Base-by-base conservation (phyloP, 257 asterid genomes). In the Jaltomata sinuosa region DNA sequence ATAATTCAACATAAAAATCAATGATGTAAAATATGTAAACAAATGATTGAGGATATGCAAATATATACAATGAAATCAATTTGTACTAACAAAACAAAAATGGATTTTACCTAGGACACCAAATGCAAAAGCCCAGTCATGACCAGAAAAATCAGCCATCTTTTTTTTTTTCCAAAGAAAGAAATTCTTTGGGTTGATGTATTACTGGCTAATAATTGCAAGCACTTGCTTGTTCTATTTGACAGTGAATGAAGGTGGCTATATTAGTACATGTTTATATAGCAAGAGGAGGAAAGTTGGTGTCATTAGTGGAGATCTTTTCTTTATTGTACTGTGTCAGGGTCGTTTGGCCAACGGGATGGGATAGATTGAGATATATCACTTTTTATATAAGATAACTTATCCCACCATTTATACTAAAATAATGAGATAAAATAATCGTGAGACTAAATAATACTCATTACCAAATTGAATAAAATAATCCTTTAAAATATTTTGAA, bases 61-160 rank as follows among this genome's bases (percentile, higher is more conserved):
- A 22, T 22, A n/a, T n/a, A n/a, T n/a, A 19, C 8, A 2, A 76
- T 22, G n/a, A 29, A 40, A n/a, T n/a, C n/a, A 47, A 2, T 10
- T 71, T 52, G 11, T 31, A 9, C 14, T 31, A 49, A 4, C 18
- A 47, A 72, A 31, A 14, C 12, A 4, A 49, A 47, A 68, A 34
- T 2, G 64, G 11, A 50, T 50, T 52, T 74, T 76, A 84, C 86
- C 87, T 14, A 79, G 68, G 8, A 79, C 77, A 32, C 87, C 87
- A 79, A 84, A 79, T 49, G 79, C 47, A 79, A 84, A 64, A 40
- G 55, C 65, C 87, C 38, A 64, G 6, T 79, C 49, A 38, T n/a
- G n/a, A n/a, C 32, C 83, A 61, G 86, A 74, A 27, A 77, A 84
- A 15, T 11, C 32, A 54, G 77, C 83, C 86, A 84, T 71, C 3